Conservation (phyloP, 169 alveolate species). For the Plasmodium billcollinsi region DNA sequence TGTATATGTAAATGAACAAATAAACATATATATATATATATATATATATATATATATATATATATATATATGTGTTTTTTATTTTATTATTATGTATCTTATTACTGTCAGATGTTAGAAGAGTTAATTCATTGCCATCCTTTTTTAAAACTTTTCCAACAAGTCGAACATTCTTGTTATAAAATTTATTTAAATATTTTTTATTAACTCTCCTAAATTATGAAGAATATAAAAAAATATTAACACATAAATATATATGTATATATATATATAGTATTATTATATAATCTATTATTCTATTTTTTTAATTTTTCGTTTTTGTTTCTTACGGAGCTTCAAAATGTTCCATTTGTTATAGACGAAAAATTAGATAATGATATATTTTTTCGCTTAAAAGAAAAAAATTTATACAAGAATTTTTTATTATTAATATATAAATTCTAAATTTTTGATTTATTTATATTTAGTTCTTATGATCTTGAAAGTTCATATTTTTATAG, state of each 20-base stretch:
- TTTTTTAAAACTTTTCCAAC: conserved; percentile 66
- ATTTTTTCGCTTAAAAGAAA: background rate
- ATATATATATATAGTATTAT: background rate
- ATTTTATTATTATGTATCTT: background rate
- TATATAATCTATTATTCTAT: background rate
- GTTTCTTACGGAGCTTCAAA: conserved; percentile 72
- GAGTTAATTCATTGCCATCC: conserved; percentile 54
- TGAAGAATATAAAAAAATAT: background rate
- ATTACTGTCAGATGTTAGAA: conserved; percentile 63
- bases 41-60: conserved; percentile 3
- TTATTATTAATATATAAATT: background rate
- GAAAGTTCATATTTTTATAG: too few species aligned
- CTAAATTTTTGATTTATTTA: too few species aligned
- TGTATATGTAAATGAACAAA: too few species aligned
- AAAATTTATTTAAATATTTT: conserved; percentile 56
- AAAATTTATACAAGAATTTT: background rate
- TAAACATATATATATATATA: background rate
- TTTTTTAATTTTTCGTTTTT: conserved; percentile 14
- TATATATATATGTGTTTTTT: too few species aligned
- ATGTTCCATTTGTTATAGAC: conserved; percentile 44
- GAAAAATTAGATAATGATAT: too few species aligned
- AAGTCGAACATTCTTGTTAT: conserved; percentile 71
- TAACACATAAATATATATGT: background rate
- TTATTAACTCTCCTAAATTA: conserved; percentile 62
- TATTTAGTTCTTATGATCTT: too few species aligned